Evolutionary conservation across 139 green algal species (phyloP), one percentile per base, ranked within the genome.

Genomic region (Asterochloris sp.): DNA sequence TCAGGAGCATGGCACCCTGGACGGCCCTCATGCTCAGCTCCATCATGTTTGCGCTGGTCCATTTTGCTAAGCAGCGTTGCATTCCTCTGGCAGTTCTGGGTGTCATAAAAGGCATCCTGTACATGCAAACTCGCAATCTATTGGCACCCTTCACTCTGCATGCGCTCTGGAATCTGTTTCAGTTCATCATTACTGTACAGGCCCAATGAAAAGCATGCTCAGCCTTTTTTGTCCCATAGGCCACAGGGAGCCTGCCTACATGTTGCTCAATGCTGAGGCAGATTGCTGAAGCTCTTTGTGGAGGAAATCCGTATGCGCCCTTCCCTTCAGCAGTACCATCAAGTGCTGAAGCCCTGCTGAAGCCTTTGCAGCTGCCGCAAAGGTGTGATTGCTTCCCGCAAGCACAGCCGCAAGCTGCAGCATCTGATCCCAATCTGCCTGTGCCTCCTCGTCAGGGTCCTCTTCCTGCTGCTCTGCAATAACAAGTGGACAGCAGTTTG

Each of bases 81-180:
- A 79, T 97, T 29, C 94, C 96, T 27, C 88, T 99, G 69, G 77
- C 94, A n/a, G 86, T 98, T 74, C 91, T 99, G 47, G 96, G 96
- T 11, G 73, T 94, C 29, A 87, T 98, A 27, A 94, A 98, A 88
- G 92, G 92, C 14, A 66, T 76, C 21, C 82, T 95, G 11, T 98
- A 94, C 78, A 80, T 95, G 6, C 78, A 84, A 73, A 95, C 92
- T 1, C 81, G 87, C 27, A 97, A 96, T 88, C 89, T 99, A 61
- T 60, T 94, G 75, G 84, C 94, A 21, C 89, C 89, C 24, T 93
- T 97, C 12, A 19, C 92, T 61, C 85, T 97, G 83, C 95, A 98
- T 84, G 88, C 92, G 11, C 90, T 94, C 76, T 76, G 87, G 38
- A 26, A 74, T 63, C 17, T 81, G 77, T 16, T 62, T 11, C 47